These are phyloP conservation scores for Scedosporium boydii DNA, from an alignment of 2,329 filamentous ascomycete species.

Conservation along the genomic window DNA sequence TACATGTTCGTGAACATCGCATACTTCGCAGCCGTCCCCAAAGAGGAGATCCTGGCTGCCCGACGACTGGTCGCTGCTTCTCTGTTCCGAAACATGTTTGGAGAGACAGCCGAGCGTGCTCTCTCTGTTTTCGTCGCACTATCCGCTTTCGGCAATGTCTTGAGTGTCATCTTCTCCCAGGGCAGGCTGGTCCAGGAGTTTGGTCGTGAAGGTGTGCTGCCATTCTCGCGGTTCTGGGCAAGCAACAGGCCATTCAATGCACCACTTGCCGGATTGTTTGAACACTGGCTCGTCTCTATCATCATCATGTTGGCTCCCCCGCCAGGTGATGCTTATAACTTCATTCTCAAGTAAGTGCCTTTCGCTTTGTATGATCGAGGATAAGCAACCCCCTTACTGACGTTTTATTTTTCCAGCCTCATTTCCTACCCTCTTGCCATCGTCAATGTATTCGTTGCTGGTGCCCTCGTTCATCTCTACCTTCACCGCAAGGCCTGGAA, in stretches of 20 bases:
- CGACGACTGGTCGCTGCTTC: slow-evolving; percentile 43
- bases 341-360: slow-evolving; percentile 42
- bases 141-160: slow-evolving; percentile 58
- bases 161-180: slow-evolving; percentile 60
- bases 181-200: slow-evolving; percentile 57
- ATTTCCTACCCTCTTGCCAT: slow-evolving; percentile 56
- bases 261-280: slow-evolving; percentile 49
- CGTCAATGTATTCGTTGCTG: slow-evolving; percentile 45
- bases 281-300: slow-evolving; percentile 55
- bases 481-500: slow-evolving; percentile 33
- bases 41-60: slow-evolving; percentile 40
- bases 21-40: slow-evolving; percentile 52
- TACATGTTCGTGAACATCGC: slow-evolving; percentile 61
- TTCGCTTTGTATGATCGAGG: too few relatives aligned
- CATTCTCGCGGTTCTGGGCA: slow-evolving; percentile 52
- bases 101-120: slow-evolving; percentile 42
- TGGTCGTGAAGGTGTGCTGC: slow-evolving; percentile 56
- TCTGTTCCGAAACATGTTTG: slow-evolving; percentile 48
- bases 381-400: slow-evolving; percentile 6
- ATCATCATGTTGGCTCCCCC: slow-evolving; percentile 59
- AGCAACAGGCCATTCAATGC: slow-evolving; percentile 56
- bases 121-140: slow-evolving; percentile 58
- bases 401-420: slow-evolving; percentile 27
- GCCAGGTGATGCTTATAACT: slow-evolving; percentile 58
- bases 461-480: slow-evolving; percentile 44